Evolutionary conservation across 2,329 filamentous ascomycete species (phyloP), one percentile per base, ranked within the genome.

Genomic region (Aspergillus aculeatinus): DNA sequence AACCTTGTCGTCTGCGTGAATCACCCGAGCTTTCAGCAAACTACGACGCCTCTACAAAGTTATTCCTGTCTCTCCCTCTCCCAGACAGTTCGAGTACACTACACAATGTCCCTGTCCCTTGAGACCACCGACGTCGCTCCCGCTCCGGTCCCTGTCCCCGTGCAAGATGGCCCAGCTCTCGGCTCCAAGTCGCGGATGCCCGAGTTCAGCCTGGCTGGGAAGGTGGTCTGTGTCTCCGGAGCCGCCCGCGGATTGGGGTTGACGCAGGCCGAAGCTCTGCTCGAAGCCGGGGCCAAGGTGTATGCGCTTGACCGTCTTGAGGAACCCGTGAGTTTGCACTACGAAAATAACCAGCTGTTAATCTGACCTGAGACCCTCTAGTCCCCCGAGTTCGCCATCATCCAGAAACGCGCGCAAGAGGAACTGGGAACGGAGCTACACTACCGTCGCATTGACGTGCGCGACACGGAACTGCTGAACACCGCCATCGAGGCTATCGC

Each of bases 361-460:
- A 29, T 16, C 16, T 52, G 27, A 50, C 47, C 61, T 42, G 48
- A 23, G 23, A 23, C 3, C 21, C 7, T 58, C 16, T 51, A 76
- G 70, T 83, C 82, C 27, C 72, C 82, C 1, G 84, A 87, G 60
- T 95, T 93, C 74, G 82, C 83, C 59, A 77, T 79, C 44, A 82
- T 93, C 57, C 87, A 89, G 55, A 79, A 83, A 63, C 83, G 85
- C 55, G 89, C 89, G 44, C 78, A 79, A 35, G 78, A 83, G 50
- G 85, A 89, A 70, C 81, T 92, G n/a, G 85, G 82, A 65, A 88
- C 87, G 1, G 84, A 83, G 51, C 76, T 95, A 48, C 82, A 87
- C 56, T 96, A 96, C 80, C 87, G 89, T 70, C 86, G 88, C 65
- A 85, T 93, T 61, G 92, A 96, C 71, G 91, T 96, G 19, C 86